These are phyloP conservation scores for Colletotrichum lindemuthianum DNA, from an alignment of 2,329 filamentous ascomycete species.

Conservation along the genomic window DNA sequence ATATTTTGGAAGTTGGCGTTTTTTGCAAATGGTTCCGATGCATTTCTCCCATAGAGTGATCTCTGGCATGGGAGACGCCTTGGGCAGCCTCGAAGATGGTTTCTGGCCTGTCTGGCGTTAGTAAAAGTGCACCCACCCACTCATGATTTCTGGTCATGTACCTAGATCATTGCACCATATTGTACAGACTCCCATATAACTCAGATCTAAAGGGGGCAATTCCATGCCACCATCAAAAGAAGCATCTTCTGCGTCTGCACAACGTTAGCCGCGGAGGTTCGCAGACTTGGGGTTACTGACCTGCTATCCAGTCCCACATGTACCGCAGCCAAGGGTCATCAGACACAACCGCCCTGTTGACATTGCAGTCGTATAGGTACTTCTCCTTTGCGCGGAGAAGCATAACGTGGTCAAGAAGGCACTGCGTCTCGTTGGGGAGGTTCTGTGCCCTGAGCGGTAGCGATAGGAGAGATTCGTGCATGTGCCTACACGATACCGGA, in stretches of 20 bases:
- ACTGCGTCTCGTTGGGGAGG: conserved; percentile 62
- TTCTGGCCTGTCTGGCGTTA: conserved; percentile 54
- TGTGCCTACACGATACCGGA: conserved; percentile 61
- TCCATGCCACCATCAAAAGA: conserved; percentile 77
- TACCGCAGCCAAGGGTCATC: conserved; percentile 81
- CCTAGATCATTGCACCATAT: conserved; percentile 79
- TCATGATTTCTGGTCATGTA: conserved; percentile 43
- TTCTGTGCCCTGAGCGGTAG: conserved; percentile 56
- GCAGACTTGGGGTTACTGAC: conserved; percentile 52
- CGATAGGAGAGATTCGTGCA: conserved; percentile 65
- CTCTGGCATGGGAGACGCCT: conserved; percentile 58
- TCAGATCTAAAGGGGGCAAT: conserved; percentile 73
- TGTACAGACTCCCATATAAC: conserved; percentile 77
- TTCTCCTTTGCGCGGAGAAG: conserved; percentile 68
- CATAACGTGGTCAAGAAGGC: conserved; percentile 66
- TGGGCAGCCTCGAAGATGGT: conserved; percentile 57
- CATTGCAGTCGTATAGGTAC: conserved; percentile 71
- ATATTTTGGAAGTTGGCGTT: conserved; percentile 69
- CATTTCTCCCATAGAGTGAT: conserved; percentile 67
- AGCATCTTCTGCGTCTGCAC: conserved; percentile 68
- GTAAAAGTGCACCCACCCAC: conserved; percentile 31
- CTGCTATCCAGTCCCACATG: conserved; percentile 80
- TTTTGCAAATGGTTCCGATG: conserved; percentile 72
- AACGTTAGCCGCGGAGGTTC: conserved; percentile 36
- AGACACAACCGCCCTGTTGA: conserved; percentile 73